phyloP scores from a whole-genome alignment of 1,284 basidiomycete genomes.

The Coniferiporia sulphurascens region DNA sequence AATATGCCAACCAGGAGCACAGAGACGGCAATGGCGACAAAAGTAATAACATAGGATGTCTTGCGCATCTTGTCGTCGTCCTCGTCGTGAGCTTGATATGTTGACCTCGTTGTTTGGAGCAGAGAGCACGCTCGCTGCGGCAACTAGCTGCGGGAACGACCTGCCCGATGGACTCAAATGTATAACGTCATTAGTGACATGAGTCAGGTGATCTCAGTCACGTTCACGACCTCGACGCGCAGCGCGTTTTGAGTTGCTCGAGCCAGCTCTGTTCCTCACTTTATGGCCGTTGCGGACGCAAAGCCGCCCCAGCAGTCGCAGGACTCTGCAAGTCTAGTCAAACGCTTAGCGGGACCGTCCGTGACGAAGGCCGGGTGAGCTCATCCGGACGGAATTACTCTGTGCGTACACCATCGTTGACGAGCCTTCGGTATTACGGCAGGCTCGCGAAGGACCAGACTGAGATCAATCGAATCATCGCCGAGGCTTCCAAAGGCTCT shows the following conservation, averaged over 20 bases:
- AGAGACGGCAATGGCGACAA: constrained; percentile 45
- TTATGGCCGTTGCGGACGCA: constrained; percentile 1
- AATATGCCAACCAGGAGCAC: constrained; percentile 46
- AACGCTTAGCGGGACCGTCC: constrained; percentile 71
- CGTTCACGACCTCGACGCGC: not conserved
- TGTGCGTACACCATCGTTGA: not conserved
- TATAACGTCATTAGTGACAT: not conserved
- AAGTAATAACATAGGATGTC: constrained; percentile 57
- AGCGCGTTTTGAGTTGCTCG: not conserved
- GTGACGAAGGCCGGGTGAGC: constrained; percentile 72
- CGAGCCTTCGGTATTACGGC: not conserved
- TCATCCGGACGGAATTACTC: not conserved
- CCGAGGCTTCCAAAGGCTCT: constrained; percentile 79
- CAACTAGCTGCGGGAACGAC: too few relatives aligned
- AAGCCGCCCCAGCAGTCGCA: constrained; percentile 8
- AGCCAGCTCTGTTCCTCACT: not conserved
- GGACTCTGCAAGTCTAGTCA: constrained; percentile 49
- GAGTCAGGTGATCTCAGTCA: not conserved
- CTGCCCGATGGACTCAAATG: not conserved
- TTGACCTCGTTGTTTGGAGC: not conserved
- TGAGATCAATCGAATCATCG: constrained; percentile 75
- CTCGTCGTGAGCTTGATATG: not conserved
- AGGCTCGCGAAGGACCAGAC: constrained; percentile 74
- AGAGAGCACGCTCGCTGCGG: not conserved
- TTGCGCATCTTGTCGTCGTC: constrained; percentile 47